Evolutionary conservation across 768 basidiomycete species (phyloP), one percentile per base, ranked within the genome.

Genomic region (Pleurotus tuoliensis): DNA sequence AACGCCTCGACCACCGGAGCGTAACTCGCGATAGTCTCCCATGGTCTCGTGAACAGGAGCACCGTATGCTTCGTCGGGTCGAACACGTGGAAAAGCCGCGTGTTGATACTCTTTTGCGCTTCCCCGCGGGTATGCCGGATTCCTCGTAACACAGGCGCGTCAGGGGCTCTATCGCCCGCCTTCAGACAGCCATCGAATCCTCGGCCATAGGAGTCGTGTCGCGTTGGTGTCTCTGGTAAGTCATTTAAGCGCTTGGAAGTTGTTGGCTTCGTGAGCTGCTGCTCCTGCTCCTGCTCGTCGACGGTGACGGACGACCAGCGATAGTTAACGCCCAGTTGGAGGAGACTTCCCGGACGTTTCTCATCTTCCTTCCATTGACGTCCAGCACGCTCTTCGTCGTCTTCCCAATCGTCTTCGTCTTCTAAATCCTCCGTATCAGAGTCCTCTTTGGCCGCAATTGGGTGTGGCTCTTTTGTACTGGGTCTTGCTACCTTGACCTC

Each of bases 161-260:
- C 76, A 0, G 76, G 76, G 7, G 76, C 76, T 37, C 78, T 67
- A 60, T 80, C 78, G 0, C 78, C 78, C 4, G 77, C 79, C 0
- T 66, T 61, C 4, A 78, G 41, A 7, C 55, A 60, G 0, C 61
- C 66, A 44, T 72, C 69, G 3, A 56, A 56, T 16, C 58, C 57
- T 4, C 57, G 58, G 12, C 66, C 66, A 43, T 65, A 65, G 7
- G 68, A 66, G 20, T 68, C 64, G 24, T 53, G 51, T 9, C 51
- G 51, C n/a, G 39, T 22, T 25, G 51, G 51, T 24, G 18, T 53
- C 20, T n/a, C 25, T 7, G 11, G 22, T 39, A 39, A 13, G 39
- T 53, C 15, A 7, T 3, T 20, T 18, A 39, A 20, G 24, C 38
- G n/a, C 25, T 27, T 22, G n/a, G 20, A 20, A 20, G 11, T n/a